Base-by-base conservation (phyloP, 1,139 yeast genomes). In the Taphrina wiesneri region DNA sequence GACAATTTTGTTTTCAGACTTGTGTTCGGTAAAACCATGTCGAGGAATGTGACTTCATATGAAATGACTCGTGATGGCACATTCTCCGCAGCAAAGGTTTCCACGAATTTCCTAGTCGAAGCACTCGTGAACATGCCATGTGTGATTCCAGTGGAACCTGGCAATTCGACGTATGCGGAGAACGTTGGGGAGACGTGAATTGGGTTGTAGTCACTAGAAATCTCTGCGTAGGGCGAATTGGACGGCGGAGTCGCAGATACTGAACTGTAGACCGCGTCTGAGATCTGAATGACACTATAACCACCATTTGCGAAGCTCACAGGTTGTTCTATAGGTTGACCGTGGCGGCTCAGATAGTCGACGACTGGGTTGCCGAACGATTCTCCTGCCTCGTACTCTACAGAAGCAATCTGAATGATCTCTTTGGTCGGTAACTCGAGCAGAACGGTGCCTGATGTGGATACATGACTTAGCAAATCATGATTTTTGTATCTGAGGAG, bases 51-150 rank as follows among this genome's bases (percentile, higher is more conserved):
- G 77, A 96, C 91, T 77, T 85, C 86, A 85, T 88, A 93, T 54
- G 96, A 98, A 77, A 96, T 86, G 67, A 95, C 98, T 81, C 99
- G 89, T 66, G 93, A 84, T 67, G 97, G 95, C 73, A 90, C 92
- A 77, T 95, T 91, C 78, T 91, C 93, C 70, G 99, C 99, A 72
- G 99, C 99, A 92, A 97, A 92, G 77, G 90, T 90, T 81, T 93
- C 99, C 72, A 93, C 97, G 76, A 91, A 84, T 21, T 95, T 85
- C 81, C 99, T 87, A 71, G 92, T 93, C 70, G 96, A 85, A 71
- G 97, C 99, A 75, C 96, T 89, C 23, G 97, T 90, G 83, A 86
- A 95, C 99, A 93, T 93, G 76, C 99, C 99, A 75, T 95, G 99
- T 45, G 99, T 93, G 74, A 93, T 93, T 51, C 98, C 93, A 15